Base-by-base conservation (phyloP, 2,329 filamentous ascomycete species). In the Colletotrichum godetiae region DNA sequence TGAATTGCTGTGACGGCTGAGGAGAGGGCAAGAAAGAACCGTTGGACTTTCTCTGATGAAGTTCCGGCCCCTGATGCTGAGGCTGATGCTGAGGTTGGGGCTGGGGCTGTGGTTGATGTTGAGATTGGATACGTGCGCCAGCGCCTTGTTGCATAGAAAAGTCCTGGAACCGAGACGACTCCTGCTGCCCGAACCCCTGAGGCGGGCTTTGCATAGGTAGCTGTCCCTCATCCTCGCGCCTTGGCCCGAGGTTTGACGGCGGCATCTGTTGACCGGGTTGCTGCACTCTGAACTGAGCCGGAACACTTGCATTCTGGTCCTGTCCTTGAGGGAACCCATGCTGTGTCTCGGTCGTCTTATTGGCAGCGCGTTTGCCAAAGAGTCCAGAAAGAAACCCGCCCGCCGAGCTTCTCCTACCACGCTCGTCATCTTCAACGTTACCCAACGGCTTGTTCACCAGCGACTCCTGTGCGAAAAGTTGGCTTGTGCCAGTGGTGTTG, bases 361-460 rank as follows among this genome's bases (percentile, higher is more conserved):
- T 77, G 4, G 77, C 72, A 5, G 76, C 72, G 22, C 76, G 64
- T 60, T 73, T 74, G 15, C 74, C 70, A 59, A 79, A 76, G 3
- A 79, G 70, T 19, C 75, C 76, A 6, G 76, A 75, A 49, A 79
- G 59, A 55, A 79, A 76, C 6, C 70, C 75, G 3, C 77, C 74
- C 3, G 74, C 72, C 5, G 78, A 77, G 6, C 73, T 71, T 56
- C 77, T 75, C 1, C 78, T 73, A 13, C 78, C 75, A 24, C 77
- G 76, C 3, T 78, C 74, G 13, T 76, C 77, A 33, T 78, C 78
- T 4, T 65, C 57, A 11, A 52, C 66, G 58, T 60, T 8, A 29
- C 42, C 33, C 49, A 73, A 22, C 46, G 73, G 67, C 27, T 56
- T 42, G 31, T 69, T 59, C n/a, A 35, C 24, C 15, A 46, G 63